phyloP scores from a whole-genome alignment of 2,329 filamentous ascomycete genomes.

The Cercospora sp. region DNA sequence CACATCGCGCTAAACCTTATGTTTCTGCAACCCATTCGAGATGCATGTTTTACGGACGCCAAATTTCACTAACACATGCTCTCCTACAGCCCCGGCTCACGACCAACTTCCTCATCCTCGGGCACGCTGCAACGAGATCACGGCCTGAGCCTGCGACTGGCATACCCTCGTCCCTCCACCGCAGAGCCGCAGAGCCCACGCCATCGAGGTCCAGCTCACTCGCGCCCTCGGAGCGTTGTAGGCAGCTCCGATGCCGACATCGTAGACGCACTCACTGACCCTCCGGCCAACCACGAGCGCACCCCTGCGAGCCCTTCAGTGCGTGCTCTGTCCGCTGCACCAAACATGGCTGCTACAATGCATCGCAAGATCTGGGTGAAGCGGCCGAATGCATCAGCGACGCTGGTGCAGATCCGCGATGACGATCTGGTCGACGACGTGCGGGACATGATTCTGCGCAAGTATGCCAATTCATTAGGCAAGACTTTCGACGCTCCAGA shows the following conservation, averaged over 20 bases:
- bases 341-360: conserved; percentile 38
- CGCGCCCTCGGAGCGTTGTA: conserved; percentile 44
- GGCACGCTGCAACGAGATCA: conserved; percentile 4
- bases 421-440: conserved; percentile 94
- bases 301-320: conserved; percentile 27
- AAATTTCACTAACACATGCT: neutral
- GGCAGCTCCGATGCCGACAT: conserved; percentile 44
- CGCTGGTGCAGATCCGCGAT: conserved; percentile 78
- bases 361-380: conserved; percentile 93
- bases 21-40: neutral
- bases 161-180: neutral
- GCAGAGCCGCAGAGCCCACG: neutral
- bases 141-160: conserved; percentile 4
- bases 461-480: conserved; percentile 91
- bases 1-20: conserved; percentile 17
- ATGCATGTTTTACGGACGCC: neutral
- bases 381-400: conserved; percentile 80
- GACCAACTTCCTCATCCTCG: conserved; percentile 8
- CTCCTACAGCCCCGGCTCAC: conserved; percentile 12
- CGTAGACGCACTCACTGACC: conserved; percentile 57
- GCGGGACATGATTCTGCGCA: conserved; percentile 85
- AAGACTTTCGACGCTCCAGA: conserved; percentile 89
- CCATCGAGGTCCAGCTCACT: conserved; percentile 37
- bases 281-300: conserved; percentile 32
- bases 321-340: conserved; percentile 14